Base-by-base conservation (phyloP, 1,284 basidiomycete genomes). In the Coriolopsis trogii region DNA sequence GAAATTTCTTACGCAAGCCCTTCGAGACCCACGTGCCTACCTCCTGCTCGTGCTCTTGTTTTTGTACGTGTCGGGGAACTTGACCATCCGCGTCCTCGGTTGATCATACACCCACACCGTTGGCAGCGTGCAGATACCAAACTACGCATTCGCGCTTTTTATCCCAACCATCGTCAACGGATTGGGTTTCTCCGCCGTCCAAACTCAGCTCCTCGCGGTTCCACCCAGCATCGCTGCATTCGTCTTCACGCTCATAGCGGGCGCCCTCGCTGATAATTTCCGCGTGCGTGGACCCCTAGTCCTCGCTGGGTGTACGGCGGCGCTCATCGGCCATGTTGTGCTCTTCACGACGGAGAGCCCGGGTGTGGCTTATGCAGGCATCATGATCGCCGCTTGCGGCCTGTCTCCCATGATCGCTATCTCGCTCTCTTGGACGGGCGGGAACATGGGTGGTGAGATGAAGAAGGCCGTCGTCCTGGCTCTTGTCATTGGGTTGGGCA, bases 371-470 rank as follows among this genome's bases (percentile, higher is more conserved):
- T 88, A 88, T 56, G 74, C 79, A 3, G 82, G 84, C 8, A 75
- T 85, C 0, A 79, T 83, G 64, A 70, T 88, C 36, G 76, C 79
- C 6, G 77, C 81, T 25, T 74, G 78, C 0, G 85, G 85, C 1
- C 72, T 86, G 5, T 89, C 83, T 63, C 78, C 80, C 0, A 81
- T 78, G 16, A 84, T 82, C 58, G 77, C 84, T 1, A 68, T 84
- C 18, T 68, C 84, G 25, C 65, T 84, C 12, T 80, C 80, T 46
- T 85, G 85, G 80, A 81, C 84, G 0, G 74, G 79, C 12, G 84
- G 87, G 65, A 88, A 88, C 56, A 78, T 87, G n/a, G 81, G 81
- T 3, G 81, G 80, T 4, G 85, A 87, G 60, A 87, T 84, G 1
- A 87, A 87, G 65, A 76, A 85, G 2, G 85, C 84, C 0, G 75